Base-by-base conservation (phyloP, 495 filamentous ascomycete genomes). In the Aspergillus affinis region DNA sequence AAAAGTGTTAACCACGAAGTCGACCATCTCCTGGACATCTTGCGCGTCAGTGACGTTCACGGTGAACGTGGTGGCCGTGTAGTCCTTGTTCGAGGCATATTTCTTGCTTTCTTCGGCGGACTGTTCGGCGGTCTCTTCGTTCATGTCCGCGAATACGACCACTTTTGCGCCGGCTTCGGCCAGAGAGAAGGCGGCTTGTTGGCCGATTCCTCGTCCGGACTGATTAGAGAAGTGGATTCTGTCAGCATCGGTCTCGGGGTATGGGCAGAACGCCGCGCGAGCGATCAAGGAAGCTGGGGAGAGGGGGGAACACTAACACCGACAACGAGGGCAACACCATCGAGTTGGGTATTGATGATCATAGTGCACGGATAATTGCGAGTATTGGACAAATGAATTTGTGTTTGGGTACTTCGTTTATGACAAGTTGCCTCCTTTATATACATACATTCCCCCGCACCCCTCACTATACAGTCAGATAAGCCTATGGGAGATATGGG, bases 21-120 rank as follows among this genome's bases (percentile, higher is more conserved):
- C 32, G 2, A 56, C 54, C 54, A 56, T 56, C 1, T 27, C n/a
- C n/a, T 6, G 12, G 3, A 56, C 54, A 4, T 19, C n/a, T 41
- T 41, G 36, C 9, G 1, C 15, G 4, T 41, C 36, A 1, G 36
- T 41, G 13, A 41, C 36, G 6, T 46, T 27, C 18, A 56, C 54
- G 7, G 27, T 56, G 17, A 29, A 21, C 48, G 32, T 48, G 3
- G 54, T 10, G 3, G n/a, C n/a, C n/a, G n/a, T 26, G 19, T 46
- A 56, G 4, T 46, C 41, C 15, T 13, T 20, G 54, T 46, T 56
- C 41, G 36, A n/a, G 7, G 44, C 54, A n/a, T 56, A 56, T 46
- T 48, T 15, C 23, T 30, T 46, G 19, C 36, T 48, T 29, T 56
- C 36, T 15, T 13, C 21, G 19, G 44, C 32, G 5, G 54, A 55